Evolutionary conservation across 495 filamentous ascomycete species (phyloP).

Genomic region (Tuber borchii): DNA sequence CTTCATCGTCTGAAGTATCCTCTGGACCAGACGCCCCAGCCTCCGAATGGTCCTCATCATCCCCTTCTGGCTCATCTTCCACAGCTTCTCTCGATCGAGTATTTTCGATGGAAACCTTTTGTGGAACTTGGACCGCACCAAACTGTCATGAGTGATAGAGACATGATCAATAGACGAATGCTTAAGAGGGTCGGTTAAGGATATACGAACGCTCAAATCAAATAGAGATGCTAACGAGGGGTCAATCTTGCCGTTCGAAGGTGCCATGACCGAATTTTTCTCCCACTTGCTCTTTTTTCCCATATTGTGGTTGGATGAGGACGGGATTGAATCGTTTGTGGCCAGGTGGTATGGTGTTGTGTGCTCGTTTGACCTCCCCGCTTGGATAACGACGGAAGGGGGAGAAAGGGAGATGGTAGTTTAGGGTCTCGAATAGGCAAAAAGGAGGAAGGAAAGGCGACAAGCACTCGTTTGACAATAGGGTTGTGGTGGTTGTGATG

Average conservation of each 20-base stretch:
- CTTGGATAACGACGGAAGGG: neutral
- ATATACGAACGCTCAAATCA: slow-evolving; percentile 62
- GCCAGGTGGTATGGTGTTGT: slow-evolving; percentile 9
- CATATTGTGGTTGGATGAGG: slow-evolving; percentile 11
- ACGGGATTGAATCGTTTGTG: slow-evolving; percentile 18
- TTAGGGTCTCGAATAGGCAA: neutral
- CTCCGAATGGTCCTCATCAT: slow-evolving; percentile 7
- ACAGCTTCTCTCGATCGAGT: slow-evolving; percentile 20
- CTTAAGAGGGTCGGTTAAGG: neutral
- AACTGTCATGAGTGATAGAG: slow-evolving; percentile 48
- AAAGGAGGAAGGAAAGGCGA: slow-evolving; percentile 4
- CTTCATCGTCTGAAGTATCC: slow-evolving; percentile 41
- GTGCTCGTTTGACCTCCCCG: neutral
- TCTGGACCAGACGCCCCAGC: slow-evolving; percentile 11
- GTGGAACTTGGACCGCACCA: slow-evolving; percentile 59
- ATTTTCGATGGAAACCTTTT: slow-evolving; percentile 43
- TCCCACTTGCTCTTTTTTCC: slow-evolving; percentile 24
- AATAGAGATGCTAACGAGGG: slow-evolving; percentile 73
- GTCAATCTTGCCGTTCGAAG: slow-evolving; percentile 56
- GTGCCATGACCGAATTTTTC: slow-evolving; percentile 27
- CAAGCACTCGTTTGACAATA: slow-evolving; percentile 29
- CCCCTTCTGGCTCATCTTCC: slow-evolving; percentile 23
- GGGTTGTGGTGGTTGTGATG: slow-evolving; percentile 21
- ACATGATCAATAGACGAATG: slow-evolving; percentile 8
- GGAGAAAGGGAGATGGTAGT: neutral